A percentile compares a stretch with the other conserved stretches of the same genome.
These are phyloP conservation scores for Pyrenochaeta sp. DNA, from an alignment of 2,329 filamentous ascomycete species.

Conservation along the genomic window DNA sequence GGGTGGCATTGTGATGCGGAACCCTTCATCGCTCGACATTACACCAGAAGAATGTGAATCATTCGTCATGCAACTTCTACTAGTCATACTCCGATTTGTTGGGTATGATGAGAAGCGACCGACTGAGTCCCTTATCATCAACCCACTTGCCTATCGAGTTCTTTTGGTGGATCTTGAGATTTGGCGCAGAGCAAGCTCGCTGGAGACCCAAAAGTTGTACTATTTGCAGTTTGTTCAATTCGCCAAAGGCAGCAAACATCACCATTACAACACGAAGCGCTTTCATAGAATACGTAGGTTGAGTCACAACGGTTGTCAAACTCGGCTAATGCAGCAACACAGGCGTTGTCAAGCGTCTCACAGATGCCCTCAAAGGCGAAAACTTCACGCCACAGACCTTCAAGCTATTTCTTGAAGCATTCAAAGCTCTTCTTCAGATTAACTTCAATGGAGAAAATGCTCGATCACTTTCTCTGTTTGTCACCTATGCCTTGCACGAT, in stretches of 20 bases:
- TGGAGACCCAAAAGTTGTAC: constrained; percentile 84
- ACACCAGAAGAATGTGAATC: constrained; percentile 56
- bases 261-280: constrained; percentile 88
- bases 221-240: constrained; percentile 93
- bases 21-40: constrained; percentile 46
- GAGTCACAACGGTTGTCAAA: not conserved
- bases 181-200: constrained; percentile 79
- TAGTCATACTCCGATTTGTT: constrained; percentile 82
- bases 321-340: constrained; percentile 28
- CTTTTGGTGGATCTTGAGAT: constrained; percentile 92
- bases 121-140: constrained; percentile 91
- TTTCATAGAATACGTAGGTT: constrained; percentile 86
- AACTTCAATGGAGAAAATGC: constrained; percentile 86
- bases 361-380: constrained; percentile 91
- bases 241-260: constrained; percentile 87
- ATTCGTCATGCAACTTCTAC: constrained; percentile 70
- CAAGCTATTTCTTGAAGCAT: constrained; percentile 78
- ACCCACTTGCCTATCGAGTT: constrained; percentile 91
- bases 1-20: constrained; percentile 60
- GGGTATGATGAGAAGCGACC: constrained; percentile 85
- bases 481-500: constrained; percentile 88
- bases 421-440: constrained; percentile 80
- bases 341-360: constrained; percentile 89
- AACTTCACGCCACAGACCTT: constrained; percentile 76
- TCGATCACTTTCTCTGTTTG: constrained; percentile 86